Base-by-base conservation (phyloP, 441 rosid species). In the Pelargonium myrrhifolium region DNA sequence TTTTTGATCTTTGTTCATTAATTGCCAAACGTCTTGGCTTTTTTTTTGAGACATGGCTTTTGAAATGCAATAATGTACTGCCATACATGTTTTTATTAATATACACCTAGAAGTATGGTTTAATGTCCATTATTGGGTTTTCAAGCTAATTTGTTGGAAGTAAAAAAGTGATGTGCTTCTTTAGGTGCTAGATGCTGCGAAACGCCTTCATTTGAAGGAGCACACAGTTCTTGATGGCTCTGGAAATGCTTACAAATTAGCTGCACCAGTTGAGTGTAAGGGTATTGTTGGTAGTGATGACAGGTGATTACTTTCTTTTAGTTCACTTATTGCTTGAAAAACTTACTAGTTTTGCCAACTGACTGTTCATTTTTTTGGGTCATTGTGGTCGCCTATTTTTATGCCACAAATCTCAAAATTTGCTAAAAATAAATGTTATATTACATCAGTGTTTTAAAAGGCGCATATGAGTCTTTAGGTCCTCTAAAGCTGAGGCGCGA, bases 231-330 rank as follows among this genome's bases (percentile, higher is more conserved):
- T 82, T 73, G 99, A 96, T 87, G 96, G 86, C 69, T 85, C 96
- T 45, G 90, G 93, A 74, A 86, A 86, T 75, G 81, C 80, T 76
- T 86, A 83, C 80, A 93, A 83, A 81, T 80, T 96, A 76, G 99
- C 99, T 80, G 98, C 98, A 49, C 97, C 98, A 0, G 99, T 93
- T 68, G 99, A 96, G 84, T 93, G 97, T 85, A 96, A 96, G 83
- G 99, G 99, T 67, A 96, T 96, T 80, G 96, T 96, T 72, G 99
- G 98, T 68, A 89, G 97, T 76, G 99, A 96, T 88, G 97, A 93
- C 83, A 86, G 99, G 90, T 85, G 64, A 75, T 70, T 77, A 51
- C 61, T 53, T 6, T 71, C 26, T 69, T 60, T 37, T 12, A n/a
- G 66, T 66, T 9, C 40, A 3, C 14, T 70, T 10, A 70, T 53